Evolutionary conservation across 2,329 filamentous ascomycete species (phyloP), one percentile per base, ranked within the genome.

Genomic region (Xylaria sp.): DNA sequence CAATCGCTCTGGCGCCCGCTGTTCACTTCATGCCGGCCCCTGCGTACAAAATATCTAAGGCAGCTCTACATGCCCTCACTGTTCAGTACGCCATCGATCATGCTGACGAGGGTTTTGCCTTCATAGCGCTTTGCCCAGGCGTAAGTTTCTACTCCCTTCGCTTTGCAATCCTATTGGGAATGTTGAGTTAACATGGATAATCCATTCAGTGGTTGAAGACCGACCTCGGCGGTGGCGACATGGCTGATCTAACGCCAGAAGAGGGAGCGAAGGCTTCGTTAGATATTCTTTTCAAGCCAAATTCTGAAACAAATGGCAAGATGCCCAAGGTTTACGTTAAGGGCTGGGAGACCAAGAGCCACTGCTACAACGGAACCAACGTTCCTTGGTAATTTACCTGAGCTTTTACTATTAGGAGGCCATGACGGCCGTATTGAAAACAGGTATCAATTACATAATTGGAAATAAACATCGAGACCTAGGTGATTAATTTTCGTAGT

Each of bases 41-140:
- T 5, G 62, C 67, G 11, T 73, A 73, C 61, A 73, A 73, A 56
- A 78, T 85, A 69, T 80, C 81, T 17, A 86, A 86, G 69, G 80
- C 84, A 0, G 83, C 83, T 0, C 64, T 85, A 68, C 84, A 85
- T 67, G 81, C 82, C 76, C 71, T 86, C 42, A 85, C 82, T 1
- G 77, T 81, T 0, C 82, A 83, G 67, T 84, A 81, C 55, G 78
- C 82, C 0, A 56, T 79, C 7, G 78, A 79, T 2, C 79, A 81
- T 57, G 78, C 74, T 3, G 72, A 80, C 17, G 78, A 82, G 34
- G 83, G 82, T 0, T 84, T 85, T 61, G 81, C 79, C 0, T 78
- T 85, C 58, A 72, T 85, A n/a, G 77, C 79, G 0, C 54, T 85
- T 5, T 81, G 75, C 24, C 85, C 84, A 6, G 84, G 84, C 1